phyloP scores from a whole-genome alignment of 768 basidiomycete species.

The Lentinula sp. region DNA sequence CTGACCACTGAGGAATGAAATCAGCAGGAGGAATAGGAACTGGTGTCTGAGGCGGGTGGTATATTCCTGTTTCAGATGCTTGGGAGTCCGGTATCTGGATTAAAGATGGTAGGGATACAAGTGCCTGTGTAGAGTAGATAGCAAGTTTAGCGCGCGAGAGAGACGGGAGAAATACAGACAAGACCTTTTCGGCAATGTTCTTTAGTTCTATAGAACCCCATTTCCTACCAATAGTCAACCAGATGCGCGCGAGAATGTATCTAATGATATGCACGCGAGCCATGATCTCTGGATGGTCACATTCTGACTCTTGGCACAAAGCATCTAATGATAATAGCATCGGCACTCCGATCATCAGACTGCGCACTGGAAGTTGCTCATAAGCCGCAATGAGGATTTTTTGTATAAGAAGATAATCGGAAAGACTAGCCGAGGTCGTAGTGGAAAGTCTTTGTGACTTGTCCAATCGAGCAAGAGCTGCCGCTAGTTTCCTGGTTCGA shows the following conservation, averaged over 20 bases:
- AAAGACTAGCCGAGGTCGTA: constrained; percentile 49
- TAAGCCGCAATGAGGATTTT: constrained; percentile 64
- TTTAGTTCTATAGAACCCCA: constrained; percentile 62
- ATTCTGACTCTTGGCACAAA: constrained; percentile 38
- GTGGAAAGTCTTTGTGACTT: constrained; percentile 36
- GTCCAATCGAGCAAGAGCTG: constrained; percentile 45
- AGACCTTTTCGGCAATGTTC: constrained; percentile 50
- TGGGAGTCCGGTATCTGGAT: constrained; percentile 28
- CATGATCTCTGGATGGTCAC: constrained; percentile 27
- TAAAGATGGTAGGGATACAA: constrained; percentile 34
- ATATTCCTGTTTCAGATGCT: constrained; percentile 28
- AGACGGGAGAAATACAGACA: constrained; percentile 9
- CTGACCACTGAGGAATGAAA: constrained; percentile 25
- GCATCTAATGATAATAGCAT: constrained; percentile 77
- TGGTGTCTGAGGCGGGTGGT: constrained; percentile 39
- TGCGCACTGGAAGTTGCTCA: constrained; percentile 67
- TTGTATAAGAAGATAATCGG: constrained; percentile 71
- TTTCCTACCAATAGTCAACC: constrained; percentile 61
- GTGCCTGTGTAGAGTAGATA: constrained; percentile 28
- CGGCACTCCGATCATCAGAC: constrained; percentile 71
- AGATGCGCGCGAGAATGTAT: constrained; percentile 57
- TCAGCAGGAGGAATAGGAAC: constrained; percentile 30
- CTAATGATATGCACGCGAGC: constrained; percentile 50
- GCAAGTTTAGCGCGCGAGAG: constrained; percentile 5
- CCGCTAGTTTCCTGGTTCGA: constrained; percentile 52